Base-by-base conservation (phyloP, 2,329 filamentous ascomycete genomes). In the Aaosphaeria pasadenensis region DNA sequence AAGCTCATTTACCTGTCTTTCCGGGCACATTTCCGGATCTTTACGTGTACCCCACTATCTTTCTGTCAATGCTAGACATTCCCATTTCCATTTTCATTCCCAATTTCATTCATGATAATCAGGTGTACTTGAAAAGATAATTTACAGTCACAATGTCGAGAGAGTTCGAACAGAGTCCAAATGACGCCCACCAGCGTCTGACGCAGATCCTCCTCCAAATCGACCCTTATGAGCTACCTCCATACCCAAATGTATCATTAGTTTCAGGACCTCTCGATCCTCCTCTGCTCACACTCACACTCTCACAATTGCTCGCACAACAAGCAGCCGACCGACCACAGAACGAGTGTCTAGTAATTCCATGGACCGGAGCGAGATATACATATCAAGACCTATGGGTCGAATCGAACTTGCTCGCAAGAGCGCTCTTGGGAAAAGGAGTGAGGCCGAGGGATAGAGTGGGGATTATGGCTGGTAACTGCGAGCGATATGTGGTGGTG, bases 331-430 rank as follows among this genome's bases (percentile, higher is more conserved):
- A 83, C 42, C 83, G 87, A 66, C 81, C 83, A 28, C 75, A 80
- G 44, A 77, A 81, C 46, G 87, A 91, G 64, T 87, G 83, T 51
- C 70, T 91, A 39, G 78, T 91, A 28, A 86, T 88, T 44, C 85
- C 87, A 0, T 91, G 87, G 87, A 90, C 87, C 0, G 84, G 83
- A 1, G 81, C 85, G 4, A 77, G 88, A 59, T 91, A 87, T 87
- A 83, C 82, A 44, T 86, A 87, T 7, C 58, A 67, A 43, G 59
- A 64, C 30, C 54, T 75, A 45, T 66, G 62, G 58, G 60, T 70
- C 7, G 68, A 73, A 46, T 73, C 71, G 13, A 67, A 61, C 46
- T 47, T 63, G 9, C 57, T 75, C 6, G 72, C 73, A 11, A 56
- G 70, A 52, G 70, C 69, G 30, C 70, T 91, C 50, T 70, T 89